Evolutionary conservation across 2,329 filamentous ascomycete species (phyloP).

Genomic region (Aspergillus latus): DNA sequence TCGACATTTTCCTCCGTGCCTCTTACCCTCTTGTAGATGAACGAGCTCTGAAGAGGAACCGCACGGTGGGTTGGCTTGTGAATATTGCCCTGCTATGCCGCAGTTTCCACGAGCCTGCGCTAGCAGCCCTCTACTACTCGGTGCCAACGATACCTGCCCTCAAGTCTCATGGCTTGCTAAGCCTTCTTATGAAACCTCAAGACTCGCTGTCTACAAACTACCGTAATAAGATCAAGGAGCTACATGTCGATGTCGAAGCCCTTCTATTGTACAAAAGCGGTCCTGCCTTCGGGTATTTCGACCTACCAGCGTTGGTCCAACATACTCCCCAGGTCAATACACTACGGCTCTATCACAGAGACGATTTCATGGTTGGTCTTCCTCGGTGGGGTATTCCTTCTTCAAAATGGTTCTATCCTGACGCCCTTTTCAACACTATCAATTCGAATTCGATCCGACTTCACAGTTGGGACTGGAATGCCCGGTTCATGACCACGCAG

Average conservation of each 20-base stretch:
- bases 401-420: slow-evolving; percentile 67
- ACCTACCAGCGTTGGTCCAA: slow-evolving; percentile 60
- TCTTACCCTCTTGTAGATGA: slow-evolving; percentile 56
- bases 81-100: slow-evolving; percentile 63
- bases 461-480: slow-evolving; percentile 59
- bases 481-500: slow-evolving; percentile 43
- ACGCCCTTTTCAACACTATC: slow-evolving; percentile 64
- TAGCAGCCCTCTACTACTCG: slow-evolving; percentile 69
- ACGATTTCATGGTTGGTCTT: slow-evolving; percentile 52
- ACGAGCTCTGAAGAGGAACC: slow-evolving; percentile 22
- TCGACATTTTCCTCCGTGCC: slow-evolving; percentile 68
- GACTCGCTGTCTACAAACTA: slow-evolving; percentile 61
- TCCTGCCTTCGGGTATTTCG: slow-evolving; percentile 54
- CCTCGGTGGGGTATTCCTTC: slow-evolving; percentile 22
- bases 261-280: slow-evolving; percentile 56
- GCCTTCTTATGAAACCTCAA: slow-evolving; percentile 57
- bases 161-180: slow-evolving; percentile 50
- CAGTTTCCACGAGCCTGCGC: slow-evolving; percentile 68
- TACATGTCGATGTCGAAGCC: slow-evolving; percentile 67
- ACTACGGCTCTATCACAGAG: slow-evolving; percentile 69
- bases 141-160: slow-evolving; percentile 62
- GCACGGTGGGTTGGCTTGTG: slow-evolving; percentile 59
- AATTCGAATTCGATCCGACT: slow-evolving; percentile 49
- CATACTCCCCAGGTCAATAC: slow-evolving; percentile 66
- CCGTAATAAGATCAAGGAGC: slow-evolving; percentile 65